Evolutionary conservation across 495 filamentous ascomycete genomes (phyloP), one percentile per base, ranked within the genome.

Genomic region (Lophium mytilinum): DNA sequence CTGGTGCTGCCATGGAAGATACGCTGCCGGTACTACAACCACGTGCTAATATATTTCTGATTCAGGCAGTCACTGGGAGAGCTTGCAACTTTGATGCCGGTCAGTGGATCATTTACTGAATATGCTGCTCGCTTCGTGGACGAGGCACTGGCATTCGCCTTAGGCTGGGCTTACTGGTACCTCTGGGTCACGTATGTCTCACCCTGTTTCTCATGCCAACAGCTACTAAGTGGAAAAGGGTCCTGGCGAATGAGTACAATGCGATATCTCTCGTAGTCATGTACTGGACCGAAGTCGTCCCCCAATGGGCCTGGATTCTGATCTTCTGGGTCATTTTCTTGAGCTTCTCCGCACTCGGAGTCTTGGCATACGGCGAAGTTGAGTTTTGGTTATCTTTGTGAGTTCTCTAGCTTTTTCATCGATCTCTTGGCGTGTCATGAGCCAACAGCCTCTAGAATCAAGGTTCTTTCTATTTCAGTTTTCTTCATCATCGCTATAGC

Each of bases 41-140:
- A 6, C 3, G 6, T 30, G 24, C 24, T 30, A 30, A 6, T 6
- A 2, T 30, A 6, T 6, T 3, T 30, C 24, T 30, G 24, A 30
- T 30, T 3, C 24, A 30, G 24, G 58, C 82, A 86, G 64, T 82
- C 82, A 14, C 67, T 88, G 19, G 84, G 83, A 60, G 84, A 88
- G 66, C 58, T 88, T 53, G 83, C 84, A 9, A 79, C 83, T 41
- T 71, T 86, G 55, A 87, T 83, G 57, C 85, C 85, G 6, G 76
- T 80, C 39, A 82, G 82, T 36, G 85, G 79, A 61, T 76, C 72
- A 53, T 80, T 81, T 67, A 80, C 72, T 64, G 70, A 64, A 18
- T 78, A 78, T 66, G 69, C 71, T 36, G 64, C 67, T 37, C 75
- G 79, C 12, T 81, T 82, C 52, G 72, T 80, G 53, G 78, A 78